These are phyloP conservation scores for Hortiboletus flavorubellus DNA, from an alignment of 768 basidiomycete species.

Conservation along the genomic window DNA sequence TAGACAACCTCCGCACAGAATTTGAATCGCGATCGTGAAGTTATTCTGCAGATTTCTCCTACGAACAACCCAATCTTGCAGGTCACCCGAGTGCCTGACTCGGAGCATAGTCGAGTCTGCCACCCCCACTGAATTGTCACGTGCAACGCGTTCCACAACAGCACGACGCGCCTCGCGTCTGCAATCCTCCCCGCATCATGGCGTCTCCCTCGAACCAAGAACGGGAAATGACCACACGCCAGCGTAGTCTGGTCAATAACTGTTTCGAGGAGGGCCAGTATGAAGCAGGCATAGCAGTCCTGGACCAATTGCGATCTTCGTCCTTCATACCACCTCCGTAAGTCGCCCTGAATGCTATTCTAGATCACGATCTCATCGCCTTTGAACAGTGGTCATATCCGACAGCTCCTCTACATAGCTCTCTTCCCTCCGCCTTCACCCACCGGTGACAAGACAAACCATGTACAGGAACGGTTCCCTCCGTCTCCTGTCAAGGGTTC, in stretches of 20 bases:
- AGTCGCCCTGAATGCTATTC: slow-evolving; percentile 26
- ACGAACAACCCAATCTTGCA: neutral
- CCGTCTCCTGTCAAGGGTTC: slow-evolving; percentile 39
- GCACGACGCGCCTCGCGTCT: slow-evolving; percentile 7
- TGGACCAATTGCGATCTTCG: slow-evolving; percentile 61
- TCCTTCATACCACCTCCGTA: slow-evolving; percentile 57
- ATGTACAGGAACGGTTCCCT: slow-evolving; percentile 21
- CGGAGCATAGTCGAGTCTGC: no score
- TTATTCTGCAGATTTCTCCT: neutral
- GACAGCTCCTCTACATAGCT: slow-evolving; percentile 69
- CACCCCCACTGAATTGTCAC: slow-evolving; percentile 8
- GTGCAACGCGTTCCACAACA: slow-evolving; percentile 17
- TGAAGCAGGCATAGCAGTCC: slow-evolving; percentile 58
- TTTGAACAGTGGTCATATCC: slow-evolving; percentile 51
- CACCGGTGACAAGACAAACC: slow-evolving; percentile 12
- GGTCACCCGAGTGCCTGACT: neutral
- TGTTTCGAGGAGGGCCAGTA: slow-evolving; percentile 79
- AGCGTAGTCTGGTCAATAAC: slow-evolving; percentile 60
- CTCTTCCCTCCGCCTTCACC: slow-evolving; percentile 49
- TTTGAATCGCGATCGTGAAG: neutral
- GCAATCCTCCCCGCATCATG: neutral
- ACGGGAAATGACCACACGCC: slow-evolving; percentile 45
- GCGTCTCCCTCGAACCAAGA: slow-evolving; percentile 28
- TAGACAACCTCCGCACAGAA: neutral
- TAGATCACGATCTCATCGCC: slow-evolving; percentile 12